phyloP scores from a whole-genome alignment of 2,329 filamentous ascomycete genomes.

The Colletotrichum destructivum region DNA sequence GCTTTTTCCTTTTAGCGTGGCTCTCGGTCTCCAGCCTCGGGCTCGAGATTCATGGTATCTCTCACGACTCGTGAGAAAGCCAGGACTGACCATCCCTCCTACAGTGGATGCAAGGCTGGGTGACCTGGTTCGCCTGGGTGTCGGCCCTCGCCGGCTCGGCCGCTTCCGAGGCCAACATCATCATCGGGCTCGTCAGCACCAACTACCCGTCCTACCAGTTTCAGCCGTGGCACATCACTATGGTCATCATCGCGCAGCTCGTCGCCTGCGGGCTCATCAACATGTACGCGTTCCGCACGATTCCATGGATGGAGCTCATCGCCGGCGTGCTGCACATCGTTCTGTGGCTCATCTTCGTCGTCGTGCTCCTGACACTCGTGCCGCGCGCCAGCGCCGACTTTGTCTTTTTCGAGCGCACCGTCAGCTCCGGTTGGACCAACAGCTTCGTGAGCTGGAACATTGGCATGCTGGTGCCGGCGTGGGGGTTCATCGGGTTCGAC shows the following conservation, averaged over 20 bases:
- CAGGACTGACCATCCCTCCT: not conserved
- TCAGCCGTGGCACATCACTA: slow-evolving; percentile 39
- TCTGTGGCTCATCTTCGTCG: slow-evolving; percentile 37
- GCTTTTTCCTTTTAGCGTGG: not conserved
- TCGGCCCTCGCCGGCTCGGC: slow-evolving; percentile 35
- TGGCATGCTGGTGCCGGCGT: slow-evolving; percentile 39
- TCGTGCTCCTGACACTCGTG: slow-evolving; percentile 30
- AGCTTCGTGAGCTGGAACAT: slow-evolving; percentile 42
- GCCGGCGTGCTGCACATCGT: slow-evolving; percentile 37
- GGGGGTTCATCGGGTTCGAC: slow-evolving; percentile 39
- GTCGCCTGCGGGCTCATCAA: slow-evolving; percentile 35
- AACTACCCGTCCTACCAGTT: slow-evolving; percentile 36
- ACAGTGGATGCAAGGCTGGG: slow-evolving; percentile 41
- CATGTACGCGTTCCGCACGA: slow-evolving; percentile 40
- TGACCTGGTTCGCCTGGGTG: slow-evolving; percentile 40
- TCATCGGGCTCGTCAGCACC: slow-evolving; percentile 38
- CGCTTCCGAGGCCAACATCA: slow-evolving; percentile 40
- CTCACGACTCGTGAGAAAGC: not conserved
- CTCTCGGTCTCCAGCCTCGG: not conserved
- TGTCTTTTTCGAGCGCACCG: slow-evolving; percentile 39
- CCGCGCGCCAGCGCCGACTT: slow-evolving; percentile 37
- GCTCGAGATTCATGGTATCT: not conserved
- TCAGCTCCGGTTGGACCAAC: slow-evolving; percentile 39
- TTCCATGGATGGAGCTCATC: slow-evolving; percentile 40
- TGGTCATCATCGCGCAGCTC: slow-evolving; percentile 40